Evolutionary conservation across 2,329 filamentous ascomycete species (phyloP).

Genomic region (Alternaria rosae): DNA sequence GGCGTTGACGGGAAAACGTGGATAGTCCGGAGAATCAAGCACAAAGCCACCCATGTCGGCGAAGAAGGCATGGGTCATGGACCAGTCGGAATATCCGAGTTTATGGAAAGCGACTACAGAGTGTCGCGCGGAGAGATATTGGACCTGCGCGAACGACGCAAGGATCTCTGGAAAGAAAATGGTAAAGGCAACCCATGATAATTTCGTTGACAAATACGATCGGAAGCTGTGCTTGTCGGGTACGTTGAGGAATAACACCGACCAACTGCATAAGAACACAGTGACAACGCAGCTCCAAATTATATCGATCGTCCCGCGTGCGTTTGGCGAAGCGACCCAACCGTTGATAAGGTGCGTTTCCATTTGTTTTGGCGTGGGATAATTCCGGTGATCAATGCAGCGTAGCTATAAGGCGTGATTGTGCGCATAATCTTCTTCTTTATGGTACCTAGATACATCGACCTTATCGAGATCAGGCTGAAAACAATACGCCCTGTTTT

Average conservation of each 20-base stretch:
- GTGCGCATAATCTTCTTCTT: not conserved
- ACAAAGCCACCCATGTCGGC: not conserved
- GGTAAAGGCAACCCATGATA: not conserved
- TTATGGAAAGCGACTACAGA: rapidly evolving
- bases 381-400: not conserved
- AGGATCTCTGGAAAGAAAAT: not conserved
- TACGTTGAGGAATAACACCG: not conserved
- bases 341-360: not conserved
- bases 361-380: not conserved
- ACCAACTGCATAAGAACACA: not conserved
- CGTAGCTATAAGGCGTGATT: not conserved
- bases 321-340: not conserved
- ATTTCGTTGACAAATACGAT: not conserved
- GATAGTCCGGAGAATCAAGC: not conserved
- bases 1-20: not conserved
- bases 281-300: not conserved
- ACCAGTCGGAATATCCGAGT: not conserved
- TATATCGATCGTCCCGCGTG: not conserved
- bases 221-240: not conserved
- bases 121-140: not conserved
- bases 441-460: not conserved
- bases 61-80: not conserved
- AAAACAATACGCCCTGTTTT: not conserved
- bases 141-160: not conserved
- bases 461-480: not conserved